Percentiles rank a stretch among this genome's conserved stretches.
Conservation (phyloP, 768 basidiomycete species). For the Tricholoma sp. region DNA sequence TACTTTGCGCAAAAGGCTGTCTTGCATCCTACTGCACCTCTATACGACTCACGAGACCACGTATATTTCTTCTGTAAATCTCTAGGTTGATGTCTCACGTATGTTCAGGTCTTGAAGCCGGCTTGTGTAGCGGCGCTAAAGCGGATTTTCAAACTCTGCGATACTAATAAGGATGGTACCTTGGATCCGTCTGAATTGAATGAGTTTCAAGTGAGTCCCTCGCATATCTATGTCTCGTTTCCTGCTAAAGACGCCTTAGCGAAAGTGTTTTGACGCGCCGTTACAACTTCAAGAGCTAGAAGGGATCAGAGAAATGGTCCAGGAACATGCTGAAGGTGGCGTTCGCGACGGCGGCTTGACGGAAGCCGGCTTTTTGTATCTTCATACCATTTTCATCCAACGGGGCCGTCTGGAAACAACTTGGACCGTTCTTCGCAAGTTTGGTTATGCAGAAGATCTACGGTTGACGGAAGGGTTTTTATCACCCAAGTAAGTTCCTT, state of each 20-base stretch:
- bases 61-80: constrained; percentile 37
- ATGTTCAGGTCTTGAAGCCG: constrained; percentile 77
- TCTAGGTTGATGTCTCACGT: constrained; percentile 9
- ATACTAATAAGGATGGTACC: constrained; percentile 89
- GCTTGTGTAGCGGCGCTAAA: constrained; percentile 83
- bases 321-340: constrained; percentile 68
- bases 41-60: constrained; percentile 96
- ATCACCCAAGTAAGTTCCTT: constrained; percentile 68
- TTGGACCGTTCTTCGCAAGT: constrained; percentile 92
- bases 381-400: constrained; percentile 97
- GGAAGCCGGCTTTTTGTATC: constrained; percentile 87
- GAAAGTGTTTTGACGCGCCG: constrained; percentile 94
- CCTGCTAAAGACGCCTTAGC: constrained; percentile 35
- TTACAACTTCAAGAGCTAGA: constrained; percentile 90
- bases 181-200: constrained; percentile 89
- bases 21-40: constrained; percentile 90
- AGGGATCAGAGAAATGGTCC: constrained; percentile 92
- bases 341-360: constrained; percentile 81
- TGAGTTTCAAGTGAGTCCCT: constrained; percentile 81
- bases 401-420: constrained; percentile 94
- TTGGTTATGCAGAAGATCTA: constrained; percentile 95
- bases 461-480: constrained; percentile 85
- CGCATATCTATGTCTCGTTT: not conserved
- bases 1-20: constrained; percentile 99
- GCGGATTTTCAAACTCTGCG: constrained; percentile 96